phyloP scores from a whole-genome alignment of 2,329 filamentous ascomycete genomes.

The Phialophora macrospora region DNA sequence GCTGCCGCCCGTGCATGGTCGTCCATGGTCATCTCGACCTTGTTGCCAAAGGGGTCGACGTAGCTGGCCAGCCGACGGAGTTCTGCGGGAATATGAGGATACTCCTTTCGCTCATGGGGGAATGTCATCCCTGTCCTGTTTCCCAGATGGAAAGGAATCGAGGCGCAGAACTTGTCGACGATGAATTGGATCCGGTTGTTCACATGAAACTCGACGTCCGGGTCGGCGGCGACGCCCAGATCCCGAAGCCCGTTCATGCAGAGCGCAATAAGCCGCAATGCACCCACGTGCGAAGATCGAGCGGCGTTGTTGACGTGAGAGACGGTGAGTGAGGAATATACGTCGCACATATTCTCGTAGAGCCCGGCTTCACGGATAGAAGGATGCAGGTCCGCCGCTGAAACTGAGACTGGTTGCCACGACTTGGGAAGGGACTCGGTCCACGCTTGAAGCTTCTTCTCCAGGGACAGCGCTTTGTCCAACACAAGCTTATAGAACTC shows the following conservation, averaged over 20 bases:
- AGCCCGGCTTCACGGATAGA: slow-evolving; percentile 32
- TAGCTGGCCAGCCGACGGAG: slow-evolving; percentile 30
- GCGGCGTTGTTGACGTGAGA: slow-evolving; percentile 30
- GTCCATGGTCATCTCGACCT: slow-evolving; percentile 31
- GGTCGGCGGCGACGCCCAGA: slow-evolving; percentile 21
- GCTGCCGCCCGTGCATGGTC: slow-evolving; percentile 33
- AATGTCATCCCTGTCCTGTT: slow-evolving; percentile 33
- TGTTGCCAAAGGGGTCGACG: slow-evolving; percentile 31
- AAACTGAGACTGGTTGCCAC: slow-evolving; percentile 28
- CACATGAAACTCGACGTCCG: slow-evolving; percentile 16
- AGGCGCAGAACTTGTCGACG: slow-evolving; percentile 38
- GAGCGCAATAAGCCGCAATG: slow-evolving; percentile 27
- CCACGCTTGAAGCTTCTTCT: slow-evolving; percentile 28
- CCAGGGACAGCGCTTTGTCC: slow-evolving; percentile 17
- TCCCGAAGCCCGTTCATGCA: slow-evolving; percentile 17
- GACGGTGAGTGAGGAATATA: slow-evolving; percentile 33
- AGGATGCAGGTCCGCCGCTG: slow-evolving; percentile 29
- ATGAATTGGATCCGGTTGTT: slow-evolving; percentile 34
- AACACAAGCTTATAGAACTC: slow-evolving; percentile 28
- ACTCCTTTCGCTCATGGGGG: slow-evolving; percentile 30
- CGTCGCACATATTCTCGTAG: slow-evolving; percentile 31
- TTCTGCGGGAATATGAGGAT: slow-evolving; percentile 28
- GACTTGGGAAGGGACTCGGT: slow-evolving; percentile 24
- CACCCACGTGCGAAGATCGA: slow-evolving; percentile 25
- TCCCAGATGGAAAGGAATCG: slow-evolving; percentile 39